Evolutionary conservation across 2,329 filamentous ascomycete genomes (phyloP).

Genomic region (Alternaria dauci): DNA sequence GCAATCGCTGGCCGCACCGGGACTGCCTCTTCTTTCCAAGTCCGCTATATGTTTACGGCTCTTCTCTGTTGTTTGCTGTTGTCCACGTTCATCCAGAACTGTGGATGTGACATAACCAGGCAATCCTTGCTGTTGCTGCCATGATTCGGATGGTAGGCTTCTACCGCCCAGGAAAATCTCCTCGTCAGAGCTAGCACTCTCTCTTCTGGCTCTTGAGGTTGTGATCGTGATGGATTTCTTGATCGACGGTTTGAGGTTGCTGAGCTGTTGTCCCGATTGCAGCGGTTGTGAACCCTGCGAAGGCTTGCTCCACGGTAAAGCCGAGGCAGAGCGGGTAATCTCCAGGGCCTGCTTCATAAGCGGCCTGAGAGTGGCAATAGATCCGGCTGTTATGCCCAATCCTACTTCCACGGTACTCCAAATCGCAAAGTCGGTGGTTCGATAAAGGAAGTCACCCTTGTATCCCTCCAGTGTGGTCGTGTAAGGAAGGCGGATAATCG

Average conservation of each 20-base stretch:
- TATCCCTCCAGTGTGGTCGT: constrained; percentile 34
- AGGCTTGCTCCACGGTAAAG: constrained; percentile 28
- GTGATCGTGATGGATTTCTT: constrained; percentile 32
- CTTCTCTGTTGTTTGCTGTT: constrained; percentile 7
- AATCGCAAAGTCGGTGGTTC: constrained; percentile 43
- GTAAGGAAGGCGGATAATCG: constrained; percentile 42
- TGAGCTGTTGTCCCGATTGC: constrained; percentile 20
- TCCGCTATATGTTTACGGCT: background rate
- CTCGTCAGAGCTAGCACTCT: constrained; percentile 33
- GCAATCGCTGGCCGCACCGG: constrained; percentile 19
- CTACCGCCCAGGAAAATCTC: constrained; percentile 29
- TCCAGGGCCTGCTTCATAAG: constrained; percentile 31
- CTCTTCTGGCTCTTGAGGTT: constrained; percentile 30
- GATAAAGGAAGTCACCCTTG: constrained; percentile 44
- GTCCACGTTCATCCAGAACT: constrained; percentile 21
- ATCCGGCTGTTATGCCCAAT: constrained; percentile 40
- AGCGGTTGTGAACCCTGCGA: constrained; percentile 14
- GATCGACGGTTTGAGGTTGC: constrained; percentile 27
- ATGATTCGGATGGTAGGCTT: constrained; percentile 16
- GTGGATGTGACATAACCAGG: constrained; percentile 29
- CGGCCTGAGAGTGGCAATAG: constrained; percentile 38
- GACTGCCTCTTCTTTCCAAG: constrained; percentile 18
- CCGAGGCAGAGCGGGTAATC: constrained; percentile 23
- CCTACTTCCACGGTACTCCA: constrained; percentile 43
- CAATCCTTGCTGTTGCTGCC: constrained; percentile 24